Percentiles rank a stretch among this genome's conserved stretches.
phyloP scores from a whole-genome alignment of 2,329 filamentous ascomycete genomes.

The Colletotrichum navitas region DNA sequence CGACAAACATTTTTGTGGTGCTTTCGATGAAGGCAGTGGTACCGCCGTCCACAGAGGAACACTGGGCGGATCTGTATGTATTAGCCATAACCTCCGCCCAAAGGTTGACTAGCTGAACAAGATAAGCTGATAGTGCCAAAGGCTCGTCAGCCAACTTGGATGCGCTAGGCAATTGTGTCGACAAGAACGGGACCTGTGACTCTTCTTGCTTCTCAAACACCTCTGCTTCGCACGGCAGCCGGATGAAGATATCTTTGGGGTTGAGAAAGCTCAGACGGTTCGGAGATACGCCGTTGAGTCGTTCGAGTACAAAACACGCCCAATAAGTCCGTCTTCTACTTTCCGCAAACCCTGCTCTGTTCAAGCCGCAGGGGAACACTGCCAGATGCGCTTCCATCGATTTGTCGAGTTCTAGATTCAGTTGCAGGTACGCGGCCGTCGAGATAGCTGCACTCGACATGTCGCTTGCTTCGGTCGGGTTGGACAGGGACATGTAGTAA shows the following conservation, averaged over 20 bases:
- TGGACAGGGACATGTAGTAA: slow-evolving; percentile 73
- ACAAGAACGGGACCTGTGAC: slow-evolving; percentile 70
- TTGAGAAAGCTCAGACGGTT: slow-evolving; percentile 68
- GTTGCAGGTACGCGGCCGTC: slow-evolving; percentile 68
- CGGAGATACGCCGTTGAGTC: slow-evolving; percentile 71
- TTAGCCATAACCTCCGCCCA: slow-evolving; percentile 75
- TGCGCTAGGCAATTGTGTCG: slow-evolving; percentile 56
- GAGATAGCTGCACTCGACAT: slow-evolving; percentile 73
- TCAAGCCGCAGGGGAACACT: slow-evolving; percentile 69
- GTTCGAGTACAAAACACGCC: slow-evolving; percentile 78
- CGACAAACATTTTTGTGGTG: slow-evolving; percentile 64
- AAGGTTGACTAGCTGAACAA: slow-evolving; percentile 72
- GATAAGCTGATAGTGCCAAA: slow-evolving; percentile 68
- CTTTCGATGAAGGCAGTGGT: slow-evolving; percentile 56
- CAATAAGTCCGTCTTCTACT: slow-evolving; percentile 79
- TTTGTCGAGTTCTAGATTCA: slow-evolving; percentile 72
- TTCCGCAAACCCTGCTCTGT: slow-evolving; percentile 70
- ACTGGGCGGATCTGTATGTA: slow-evolving; percentile 56
- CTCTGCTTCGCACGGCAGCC: slow-evolving; percentile 72
- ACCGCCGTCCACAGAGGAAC: background rate
- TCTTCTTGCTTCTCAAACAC: slow-evolving; percentile 72
- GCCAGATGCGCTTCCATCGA: slow-evolving; percentile 55
- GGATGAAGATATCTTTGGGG: slow-evolving; percentile 74
- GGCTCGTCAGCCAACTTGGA: slow-evolving; percentile 45
- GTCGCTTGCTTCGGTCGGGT: slow-evolving; percentile 72